These are phyloP conservation scores for Hypsizygus marmoreus DNA, from an alignment of 768 basidiomycete species.

Conservation along the genomic window DNA sequence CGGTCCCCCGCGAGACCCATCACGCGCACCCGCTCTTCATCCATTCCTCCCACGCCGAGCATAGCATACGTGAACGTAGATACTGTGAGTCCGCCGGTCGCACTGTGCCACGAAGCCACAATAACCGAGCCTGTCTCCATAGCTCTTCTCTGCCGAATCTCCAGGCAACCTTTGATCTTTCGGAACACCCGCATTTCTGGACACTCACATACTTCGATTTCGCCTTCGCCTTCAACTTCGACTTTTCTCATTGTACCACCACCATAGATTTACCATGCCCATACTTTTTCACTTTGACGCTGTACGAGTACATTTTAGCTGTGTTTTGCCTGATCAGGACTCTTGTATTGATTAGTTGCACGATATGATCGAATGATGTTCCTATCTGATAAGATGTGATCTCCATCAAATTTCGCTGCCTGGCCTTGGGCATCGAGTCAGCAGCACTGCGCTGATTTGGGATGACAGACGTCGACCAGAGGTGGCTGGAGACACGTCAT, in stretches of 20 bases:
- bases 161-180: slow-evolving; percentile 35
- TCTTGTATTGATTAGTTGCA: too few species aligned
- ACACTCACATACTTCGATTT: slow-evolving; percentile 21
- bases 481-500: too few species aligned
- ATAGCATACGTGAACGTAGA: slow-evolving; percentile 16
- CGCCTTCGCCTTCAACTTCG: slow-evolving; percentile 18
- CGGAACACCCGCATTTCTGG: too few species aligned
- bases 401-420: not conserved
- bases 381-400: slow-evolving; percentile 18
- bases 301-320: not conserved
- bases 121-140: not conserved
- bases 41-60: slow-evolving; percentile 35
- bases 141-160: slow-evolving; percentile 46
- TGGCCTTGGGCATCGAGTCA: slow-evolving; percentile 2
- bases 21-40: slow-evolving; percentile 34
- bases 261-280: not conserved
- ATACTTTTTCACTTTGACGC: not conserved
- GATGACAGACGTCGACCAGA: too few species aligned
- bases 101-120: not conserved
- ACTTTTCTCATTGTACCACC: not conserved
- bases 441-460: too few species aligned
- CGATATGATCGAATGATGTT: not conserved
- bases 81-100: slow-evolving; percentile 7
- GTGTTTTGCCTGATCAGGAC: too few species aligned
- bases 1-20: slow-evolving; percentile 15